Evolutionary conservation across 129 eudicot genomes (phyloP), one percentile per base, ranked within the genome.

Genomic region (Flaveria robusta): DNA sequence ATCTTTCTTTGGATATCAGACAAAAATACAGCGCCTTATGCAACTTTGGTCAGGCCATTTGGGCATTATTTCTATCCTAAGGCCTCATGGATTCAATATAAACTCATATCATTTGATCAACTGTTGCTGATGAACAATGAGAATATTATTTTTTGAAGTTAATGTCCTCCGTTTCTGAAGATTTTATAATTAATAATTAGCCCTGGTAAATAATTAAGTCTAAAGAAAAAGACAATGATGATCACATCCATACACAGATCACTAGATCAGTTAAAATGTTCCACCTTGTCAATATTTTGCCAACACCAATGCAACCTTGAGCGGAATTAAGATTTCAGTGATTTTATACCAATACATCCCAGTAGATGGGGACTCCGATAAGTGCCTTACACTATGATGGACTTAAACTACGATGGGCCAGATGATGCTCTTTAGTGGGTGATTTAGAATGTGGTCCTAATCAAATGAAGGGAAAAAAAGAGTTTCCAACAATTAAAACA

Each of bases 81-180:
- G 58, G 27, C 41, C 41, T 37, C n/a, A 16, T 22, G 46, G 78
- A 74, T 24, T 74, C 68, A 74, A 43, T 60, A 3, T 31, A 41
- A 74, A 74, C 70, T 14, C 42, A 23, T 42, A 43, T 59, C 78
- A 74, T 13, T 27, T 60, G 13, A 74, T 62, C 31, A 62, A n/a
- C 42, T n/a, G 24, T 62, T 27, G 39, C 24, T 2, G 54, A 52
- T 72, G 13, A 54, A 34, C 50, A 34, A 39, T 52, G 31, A 72
- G 6, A 31, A 66, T 39, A 2, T 20, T 19, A 34, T 66, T 23
- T 69, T 69, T 69, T 22, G 19, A 15, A 18, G 14, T 19, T 58
- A 54, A 22, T 23, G 26, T 20, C 16, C 58, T 39, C 56, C n/a
- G 24, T 18, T 66, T 66, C 9, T n/a, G n/a, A 31, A 52, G 49